phyloP scores from a whole-genome alignment of 2,329 filamentous ascomycete genomes.

The Fusarium verrucosum region DNA sequence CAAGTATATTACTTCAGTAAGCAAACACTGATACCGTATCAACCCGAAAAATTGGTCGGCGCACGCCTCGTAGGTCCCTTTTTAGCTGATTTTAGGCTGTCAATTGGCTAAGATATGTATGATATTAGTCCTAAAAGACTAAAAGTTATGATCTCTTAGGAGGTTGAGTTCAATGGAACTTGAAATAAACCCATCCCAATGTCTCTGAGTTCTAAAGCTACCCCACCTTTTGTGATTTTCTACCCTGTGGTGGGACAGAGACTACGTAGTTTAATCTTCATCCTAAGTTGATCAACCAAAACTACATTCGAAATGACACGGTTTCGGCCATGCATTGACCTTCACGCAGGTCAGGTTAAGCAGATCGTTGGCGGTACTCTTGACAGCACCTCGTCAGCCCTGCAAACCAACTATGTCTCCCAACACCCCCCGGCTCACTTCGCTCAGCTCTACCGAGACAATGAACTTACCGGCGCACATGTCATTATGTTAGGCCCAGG shows the following conservation, averaged over 20 bases:
- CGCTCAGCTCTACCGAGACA: constrained; percentile 80
- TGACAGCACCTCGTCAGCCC: constrained; percentile 68
- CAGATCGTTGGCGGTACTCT: constrained; percentile 98
- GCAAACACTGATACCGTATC: neutral
- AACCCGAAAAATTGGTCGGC: too few species aligned
- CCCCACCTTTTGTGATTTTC: constrained; percentile 34
- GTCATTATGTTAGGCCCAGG: constrained; percentile 96
- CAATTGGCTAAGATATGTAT: too few species aligned
- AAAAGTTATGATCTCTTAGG: too few species aligned
- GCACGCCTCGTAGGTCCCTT: too few species aligned
- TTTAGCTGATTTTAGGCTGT: too few species aligned
- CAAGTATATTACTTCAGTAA: neutral
- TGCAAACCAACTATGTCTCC: constrained; percentile 95
- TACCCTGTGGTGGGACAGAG: constrained; percentile 8
- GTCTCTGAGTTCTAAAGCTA: neutral
- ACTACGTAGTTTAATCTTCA: constrained; percentile 9
- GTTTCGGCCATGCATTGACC: constrained; percentile 95
- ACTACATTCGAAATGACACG: constrained; percentile 73
- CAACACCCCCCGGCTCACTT: constrained; percentile 83
- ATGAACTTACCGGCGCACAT: constrained; percentile 80
- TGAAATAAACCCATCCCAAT: too few species aligned
- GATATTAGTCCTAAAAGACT: too few species aligned
- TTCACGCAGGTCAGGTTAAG: constrained; percentile 97
- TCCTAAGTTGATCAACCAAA: neutral
- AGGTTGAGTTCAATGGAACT: too few species aligned